Conservation (phyloP, 257 asterid genomes). For the Fraxinus cuspidata region DNA sequence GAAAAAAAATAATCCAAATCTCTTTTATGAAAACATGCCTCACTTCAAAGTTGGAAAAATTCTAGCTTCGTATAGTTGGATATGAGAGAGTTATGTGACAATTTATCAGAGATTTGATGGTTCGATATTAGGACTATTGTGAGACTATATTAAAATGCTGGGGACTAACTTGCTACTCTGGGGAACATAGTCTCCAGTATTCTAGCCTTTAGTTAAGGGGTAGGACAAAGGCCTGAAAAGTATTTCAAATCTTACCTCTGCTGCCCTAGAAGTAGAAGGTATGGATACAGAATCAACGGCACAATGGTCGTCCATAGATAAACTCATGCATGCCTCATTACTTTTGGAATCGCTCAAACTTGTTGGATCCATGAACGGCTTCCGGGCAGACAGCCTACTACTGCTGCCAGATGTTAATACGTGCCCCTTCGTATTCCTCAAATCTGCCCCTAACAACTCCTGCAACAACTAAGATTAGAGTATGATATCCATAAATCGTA, state of each 20-base stretch:
- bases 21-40: not conserved
- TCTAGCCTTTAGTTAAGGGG: not conserved
- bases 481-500: not conserved
- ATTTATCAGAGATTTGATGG: not conserved
- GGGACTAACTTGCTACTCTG: not conserved
- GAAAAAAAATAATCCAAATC: not conserved
- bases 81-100: not conserved
- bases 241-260: slow-evolving; percentile 53
- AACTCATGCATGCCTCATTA: slow-evolving; percentile 61
- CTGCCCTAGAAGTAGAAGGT: slow-evolving; percentile 70
- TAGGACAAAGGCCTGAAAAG: slow-evolving; percentile 6
- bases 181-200: not conserved
- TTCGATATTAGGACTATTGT: not conserved
- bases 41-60: not conserved
- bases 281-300: slow-evolving; percentile 60
- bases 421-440: slow-evolving; percentile 64
- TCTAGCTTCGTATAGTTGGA: not conserved
- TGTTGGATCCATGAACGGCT: slow-evolving; percentile 61
- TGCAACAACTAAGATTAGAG: slow-evolving; percentile 34
- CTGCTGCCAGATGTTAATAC: slow-evolving; percentile 49
- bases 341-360: slow-evolving; percentile 67
- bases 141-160: not conserved
- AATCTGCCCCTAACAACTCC: slow-evolving; percentile 61
- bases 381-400: slow-evolving; percentile 61
- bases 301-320: slow-evolving; percentile 53